Percentiles rank a stretch among this genome's conserved stretches.
Evolutionary conservation across 306 rosid genomes (phyloP).

Genomic region (Mimosa pudica): DNA sequence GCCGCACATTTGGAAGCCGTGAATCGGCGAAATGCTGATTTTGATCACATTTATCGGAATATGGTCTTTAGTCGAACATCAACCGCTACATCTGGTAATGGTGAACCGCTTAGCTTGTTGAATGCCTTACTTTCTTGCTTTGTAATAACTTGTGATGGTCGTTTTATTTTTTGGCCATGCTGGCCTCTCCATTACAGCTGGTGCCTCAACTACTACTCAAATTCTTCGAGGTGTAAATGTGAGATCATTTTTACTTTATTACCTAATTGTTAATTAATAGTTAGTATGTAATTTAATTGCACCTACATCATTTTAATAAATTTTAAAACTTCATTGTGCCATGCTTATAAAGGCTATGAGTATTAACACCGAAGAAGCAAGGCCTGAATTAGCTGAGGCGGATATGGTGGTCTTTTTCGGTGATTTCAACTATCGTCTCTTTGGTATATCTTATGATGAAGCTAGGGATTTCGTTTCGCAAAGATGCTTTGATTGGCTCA

Average conservation of each 20-base stretch:
- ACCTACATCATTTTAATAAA: conserved; percentile 32
- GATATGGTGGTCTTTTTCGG: conserved; percentile 96
- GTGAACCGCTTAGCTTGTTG: conserved; percentile 65
- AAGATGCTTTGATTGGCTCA: conserved; percentile 22
- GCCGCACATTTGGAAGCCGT: conserved; percentile 99
- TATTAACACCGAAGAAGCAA: conserved; percentile 68
- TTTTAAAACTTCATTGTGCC: conserved; percentile 33
- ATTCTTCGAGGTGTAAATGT: conserved; percentile 53
- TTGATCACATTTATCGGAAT: conserved; percentile 92
- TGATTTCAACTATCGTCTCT: conserved; percentile 94
- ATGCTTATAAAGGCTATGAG: conserved; percentile 46
- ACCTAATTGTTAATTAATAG: conserved; percentile 4
- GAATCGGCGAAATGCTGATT: conserved; percentile 93
- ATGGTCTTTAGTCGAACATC: conserved; percentile 90
- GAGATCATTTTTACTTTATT: conserved; percentile 16
- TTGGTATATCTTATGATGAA: conserved; percentile 19
- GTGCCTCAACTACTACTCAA: conserved; percentile 54
- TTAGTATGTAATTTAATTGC: conserved; percentile 8
- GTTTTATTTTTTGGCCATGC: conserved; percentile 59
- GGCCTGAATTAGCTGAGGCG: conserved; percentile 87
- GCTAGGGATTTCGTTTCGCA: conserved; percentile 22
- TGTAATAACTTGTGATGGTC: conserved; percentile 64
- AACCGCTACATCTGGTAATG: conserved; percentile 84
- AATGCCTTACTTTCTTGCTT: conserved; percentile 38
- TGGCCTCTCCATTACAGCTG: conserved; percentile 62